Evolutionary conservation across 2,329 filamentous ascomycete species (phyloP).

Genomic region (Xenoacremonium recifei): DNA sequence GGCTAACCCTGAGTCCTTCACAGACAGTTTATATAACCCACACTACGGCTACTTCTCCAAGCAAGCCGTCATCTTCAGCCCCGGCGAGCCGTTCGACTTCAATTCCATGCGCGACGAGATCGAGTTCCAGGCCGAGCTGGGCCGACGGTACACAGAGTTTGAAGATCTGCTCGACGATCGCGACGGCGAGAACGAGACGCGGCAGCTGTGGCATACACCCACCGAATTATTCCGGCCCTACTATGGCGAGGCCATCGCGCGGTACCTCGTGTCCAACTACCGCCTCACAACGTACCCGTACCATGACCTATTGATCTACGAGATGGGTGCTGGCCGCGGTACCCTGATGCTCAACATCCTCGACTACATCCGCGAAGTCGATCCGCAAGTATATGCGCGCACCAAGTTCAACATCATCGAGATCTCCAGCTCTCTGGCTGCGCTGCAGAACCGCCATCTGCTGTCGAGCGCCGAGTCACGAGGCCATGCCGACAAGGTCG

Average conservation of each 20-base stretch:
- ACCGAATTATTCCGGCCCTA: constrained; percentile 96
- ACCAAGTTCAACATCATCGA: constrained; percentile 96
- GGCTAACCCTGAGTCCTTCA: constrained; percentile 12
- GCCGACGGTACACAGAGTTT: constrained; percentile 81
- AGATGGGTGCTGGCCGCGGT: constrained; percentile 96
- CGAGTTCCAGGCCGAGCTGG: constrained; percentile 75
- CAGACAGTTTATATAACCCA: constrained; percentile 92
- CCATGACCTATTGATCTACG: constrained; percentile 95
- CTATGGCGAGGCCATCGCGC: constrained; percentile 96
- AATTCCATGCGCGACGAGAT: constrained; percentile 76
- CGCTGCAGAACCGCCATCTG: constrained; percentile 72
- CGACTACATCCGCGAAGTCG: constrained; percentile 87
- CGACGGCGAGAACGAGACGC: constrained; percentile 63
- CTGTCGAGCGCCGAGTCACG: constrained; percentile 63
- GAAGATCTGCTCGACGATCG: constrained; percentile 81
- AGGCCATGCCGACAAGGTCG: constrained; percentile 81
- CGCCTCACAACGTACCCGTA: constrained; percentile 92
- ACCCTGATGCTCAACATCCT: constrained; percentile 98
- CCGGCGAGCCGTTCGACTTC: constrained; percentile 90
- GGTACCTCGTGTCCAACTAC: constrained; percentile 94
- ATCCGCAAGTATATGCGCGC: constrained; percentile 89
- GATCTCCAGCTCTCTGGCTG: constrained; percentile 80
- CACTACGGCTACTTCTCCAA: constrained; percentile 96
- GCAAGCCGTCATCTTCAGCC: constrained; percentile 92
- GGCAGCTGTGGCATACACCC: constrained; percentile 97